A percentile compares a stretch with the other conserved stretches of the same genome.
Conservation (phyloP, 257 asterid species). For the Solanum arcanum region DNA sequence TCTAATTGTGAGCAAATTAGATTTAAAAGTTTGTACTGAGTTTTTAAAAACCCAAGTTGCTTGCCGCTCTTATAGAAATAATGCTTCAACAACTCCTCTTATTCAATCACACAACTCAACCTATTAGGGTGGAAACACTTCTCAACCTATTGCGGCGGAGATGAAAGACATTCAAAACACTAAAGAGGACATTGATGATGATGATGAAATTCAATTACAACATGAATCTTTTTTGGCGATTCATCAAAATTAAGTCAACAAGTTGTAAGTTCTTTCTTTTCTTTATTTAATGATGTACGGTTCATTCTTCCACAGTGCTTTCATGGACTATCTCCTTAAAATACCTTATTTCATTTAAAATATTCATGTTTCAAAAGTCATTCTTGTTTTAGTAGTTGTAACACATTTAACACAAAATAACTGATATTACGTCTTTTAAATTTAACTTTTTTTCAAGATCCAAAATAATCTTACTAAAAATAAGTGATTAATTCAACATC, state of each 20-base stretch:
- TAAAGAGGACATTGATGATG: background rate
- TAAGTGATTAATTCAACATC: background rate
- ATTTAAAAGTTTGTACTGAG: too few relatives aligned
- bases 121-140: background rate
- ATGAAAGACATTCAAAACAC: background rate
- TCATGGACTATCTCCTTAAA: background rate
- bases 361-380: background rate
- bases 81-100: too few relatives aligned
- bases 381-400: background rate
- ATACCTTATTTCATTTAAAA: background rate
- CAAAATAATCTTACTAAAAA: too few relatives aligned
- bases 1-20: too few relatives aligned
- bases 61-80: too few relatives aligned
- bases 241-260: background rate
- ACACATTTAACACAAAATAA: too few relatives aligned
- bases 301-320: background rate
- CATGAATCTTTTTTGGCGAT: background rate
- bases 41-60: too few relatives aligned
- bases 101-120: too few relatives aligned
- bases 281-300: background rate
- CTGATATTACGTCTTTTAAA: too few relatives aligned
- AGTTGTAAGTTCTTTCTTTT: background rate
- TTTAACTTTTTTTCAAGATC: too few relatives aligned
- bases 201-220: background rate
- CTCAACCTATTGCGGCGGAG: background rate